Percentiles rank a stretch among this genome's conserved stretches.
phyloP scores from a whole-genome alignment of 2,329 filamentous ascomycete genomes.

The Colletotrichum shisoi region DNA sequence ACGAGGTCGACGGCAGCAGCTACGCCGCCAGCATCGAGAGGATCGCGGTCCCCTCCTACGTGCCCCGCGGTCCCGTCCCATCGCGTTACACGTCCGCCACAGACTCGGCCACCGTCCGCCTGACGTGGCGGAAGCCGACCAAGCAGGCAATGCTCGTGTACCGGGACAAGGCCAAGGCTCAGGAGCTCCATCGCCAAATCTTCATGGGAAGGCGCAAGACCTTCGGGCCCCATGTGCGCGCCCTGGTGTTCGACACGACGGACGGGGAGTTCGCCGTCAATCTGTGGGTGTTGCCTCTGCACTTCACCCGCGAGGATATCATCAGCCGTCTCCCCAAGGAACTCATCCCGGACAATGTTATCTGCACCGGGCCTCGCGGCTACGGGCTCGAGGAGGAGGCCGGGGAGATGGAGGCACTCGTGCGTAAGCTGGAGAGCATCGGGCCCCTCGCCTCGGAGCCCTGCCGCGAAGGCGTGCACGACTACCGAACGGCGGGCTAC shows the following conservation, averaged over 20 bases:
- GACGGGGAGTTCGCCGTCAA: background rate
- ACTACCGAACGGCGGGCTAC: background rate
- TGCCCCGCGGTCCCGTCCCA: background rate
- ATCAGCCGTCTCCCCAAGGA: background rate
- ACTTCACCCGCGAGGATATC: background rate
- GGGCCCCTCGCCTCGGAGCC: background rate
- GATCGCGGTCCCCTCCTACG: background rate
- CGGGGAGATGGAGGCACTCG: background rate
- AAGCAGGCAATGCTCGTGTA: background rate
- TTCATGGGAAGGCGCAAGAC: too few species aligned
- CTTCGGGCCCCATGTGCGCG: background rate
- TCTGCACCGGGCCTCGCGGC: too few species aligned
- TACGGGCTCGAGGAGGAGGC: background rate
- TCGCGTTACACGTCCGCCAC: background rate
- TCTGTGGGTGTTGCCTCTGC: background rate
- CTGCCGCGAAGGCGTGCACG: background rate
- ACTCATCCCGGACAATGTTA: background rate
- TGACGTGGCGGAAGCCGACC: background rate
- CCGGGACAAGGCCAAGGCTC: background rate
- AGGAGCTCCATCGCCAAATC: background rate
- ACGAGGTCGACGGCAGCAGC: background rate
- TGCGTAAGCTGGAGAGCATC: background rate
- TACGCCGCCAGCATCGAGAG: background rate
- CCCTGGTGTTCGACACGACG: rapidly evolving
- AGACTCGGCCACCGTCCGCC: background rate